These are phyloP conservation scores for Suillus alpinus DNA, from an alignment of 768 basidiomycete species.

Conservation along the genomic window DNA sequence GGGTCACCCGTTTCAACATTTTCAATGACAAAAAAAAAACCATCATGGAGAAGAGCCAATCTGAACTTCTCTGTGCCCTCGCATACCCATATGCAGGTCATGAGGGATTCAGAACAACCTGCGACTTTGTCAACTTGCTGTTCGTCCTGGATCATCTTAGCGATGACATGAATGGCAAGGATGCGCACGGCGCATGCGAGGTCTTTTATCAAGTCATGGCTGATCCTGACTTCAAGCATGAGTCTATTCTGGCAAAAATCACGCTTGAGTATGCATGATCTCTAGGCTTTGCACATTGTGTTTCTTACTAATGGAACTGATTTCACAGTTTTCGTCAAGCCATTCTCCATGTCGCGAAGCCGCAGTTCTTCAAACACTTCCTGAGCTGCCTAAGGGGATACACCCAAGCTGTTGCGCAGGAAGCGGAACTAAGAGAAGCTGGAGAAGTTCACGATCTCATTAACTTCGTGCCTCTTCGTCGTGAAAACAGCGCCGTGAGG, in stretches of 20 bases:
- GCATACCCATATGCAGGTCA: constrained; percentile 57
- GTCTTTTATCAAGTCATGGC: constrained; percentile 51
- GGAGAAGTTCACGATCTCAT: constrained; percentile 52
- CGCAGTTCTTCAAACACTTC: constrained; percentile 52
- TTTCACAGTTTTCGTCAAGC: constrained; percentile 49
- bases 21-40: constrained; percentile 58
- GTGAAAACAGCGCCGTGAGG: constrained; percentile 70
- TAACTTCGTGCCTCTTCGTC: constrained; percentile 55
- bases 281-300: background rate
- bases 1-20: constrained; percentile 58
- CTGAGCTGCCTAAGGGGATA: constrained; percentile 50
- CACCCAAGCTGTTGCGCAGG: constrained; percentile 51
- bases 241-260: constrained; percentile 51
- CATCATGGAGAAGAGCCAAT: constrained; percentile 51
- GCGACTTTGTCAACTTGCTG: constrained; percentile 62
- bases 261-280: constrained; percentile 49
- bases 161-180: constrained; percentile 59
- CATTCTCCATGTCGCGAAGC: constrained; percentile 30
- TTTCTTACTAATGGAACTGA: background rate
- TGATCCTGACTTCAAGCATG: constrained; percentile 51
- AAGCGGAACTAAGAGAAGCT: constrained; percentile 60
- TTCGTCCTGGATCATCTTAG: constrained; percentile 69
- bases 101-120: constrained; percentile 57
- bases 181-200: constrained; percentile 51
- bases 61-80: constrained; percentile 60